These are phyloP conservation scores for Fusarium incarnatum DNA, from an alignment of 2,329 filamentous ascomycete genomes.

Conservation along the genomic window DNA sequence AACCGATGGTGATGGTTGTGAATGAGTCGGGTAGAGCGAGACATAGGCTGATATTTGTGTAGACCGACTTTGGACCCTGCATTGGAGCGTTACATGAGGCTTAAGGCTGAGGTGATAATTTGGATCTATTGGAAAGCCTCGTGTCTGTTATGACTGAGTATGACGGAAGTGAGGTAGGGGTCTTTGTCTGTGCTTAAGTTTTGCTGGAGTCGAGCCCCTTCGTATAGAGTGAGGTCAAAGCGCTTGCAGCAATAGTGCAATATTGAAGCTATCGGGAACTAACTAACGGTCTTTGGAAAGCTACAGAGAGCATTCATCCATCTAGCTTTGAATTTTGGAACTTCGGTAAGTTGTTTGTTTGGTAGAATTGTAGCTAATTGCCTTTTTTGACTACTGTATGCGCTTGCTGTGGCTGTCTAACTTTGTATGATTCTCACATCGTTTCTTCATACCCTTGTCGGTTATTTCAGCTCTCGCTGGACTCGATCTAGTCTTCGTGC, in stretches of 20 bases:
- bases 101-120: neutral
- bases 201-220: neutral
- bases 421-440: neutral
- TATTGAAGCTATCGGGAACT: neutral
- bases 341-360: neutral
- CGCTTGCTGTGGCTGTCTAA: neutral
- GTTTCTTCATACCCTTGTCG: neutral
- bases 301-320: neutral
- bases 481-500: neutral
- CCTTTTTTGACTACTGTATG: neutral
- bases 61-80: neutral
- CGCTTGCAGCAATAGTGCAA: neutral
- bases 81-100: neutral
- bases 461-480: neutral
- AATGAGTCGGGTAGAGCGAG: neutral
- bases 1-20: neutral
- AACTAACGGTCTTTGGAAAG: neutral
- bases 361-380: neutral
- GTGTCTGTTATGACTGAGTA: neutral
- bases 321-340: neutral
- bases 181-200: neutral
- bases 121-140: neutral
- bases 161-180: neutral
- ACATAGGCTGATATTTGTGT: conserved; percentile 1
- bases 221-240: neutral